These are phyloP conservation scores for Draba incana DNA, from an alignment of 345 rosid species.

Conservation along the genomic window DNA sequence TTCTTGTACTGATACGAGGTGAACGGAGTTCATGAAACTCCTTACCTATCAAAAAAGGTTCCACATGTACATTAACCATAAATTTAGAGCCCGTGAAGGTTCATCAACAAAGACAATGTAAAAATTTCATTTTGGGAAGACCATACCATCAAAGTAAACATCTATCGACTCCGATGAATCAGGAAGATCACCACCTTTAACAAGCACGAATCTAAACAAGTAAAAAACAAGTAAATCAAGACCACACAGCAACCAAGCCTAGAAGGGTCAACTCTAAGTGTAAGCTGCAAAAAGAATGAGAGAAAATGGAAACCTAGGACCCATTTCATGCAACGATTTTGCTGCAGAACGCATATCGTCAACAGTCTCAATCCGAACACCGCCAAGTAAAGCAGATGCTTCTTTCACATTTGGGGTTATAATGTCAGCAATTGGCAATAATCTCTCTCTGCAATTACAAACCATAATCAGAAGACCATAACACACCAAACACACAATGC, in stretches of 20 bases:
- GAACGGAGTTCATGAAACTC: conserved; percentile 65
- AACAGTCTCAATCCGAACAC: conserved; percentile 58
- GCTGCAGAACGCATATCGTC: conserved; percentile 82
- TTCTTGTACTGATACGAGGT: conserved; percentile 69
- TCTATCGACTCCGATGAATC: conserved; percentile 85
- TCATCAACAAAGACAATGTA: neutral
- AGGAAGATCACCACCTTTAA: conserved; percentile 96
- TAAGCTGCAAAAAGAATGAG: neutral
- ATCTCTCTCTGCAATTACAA: conserved; percentile 65
- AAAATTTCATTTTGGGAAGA: conserved; percentile 2
- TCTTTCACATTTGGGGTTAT: conserved; percentile 92
- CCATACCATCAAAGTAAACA: conserved; percentile 74
- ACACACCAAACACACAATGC: conserved; percentile 15
- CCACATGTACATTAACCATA: conserved; percentile 20
- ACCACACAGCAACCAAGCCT: conserved; percentile 6
- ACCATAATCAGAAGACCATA: conserved; percentile 15
- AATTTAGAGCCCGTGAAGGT: neutral
- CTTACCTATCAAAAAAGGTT: conserved; percentile 50
- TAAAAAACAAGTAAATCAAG: conserved; percentile 18
- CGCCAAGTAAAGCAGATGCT: conserved; percentile 86
- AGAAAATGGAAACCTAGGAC: conserved; percentile 67
- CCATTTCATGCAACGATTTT: conserved; percentile 68
- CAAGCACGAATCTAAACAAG: conserved; percentile 72
- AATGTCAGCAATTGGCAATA: conserved; percentile 81
- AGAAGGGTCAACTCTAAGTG: neutral